phyloP scores from a whole-genome alignment of 2,329 filamentous ascomycete species.

The Neobulgaria alba region DNA sequence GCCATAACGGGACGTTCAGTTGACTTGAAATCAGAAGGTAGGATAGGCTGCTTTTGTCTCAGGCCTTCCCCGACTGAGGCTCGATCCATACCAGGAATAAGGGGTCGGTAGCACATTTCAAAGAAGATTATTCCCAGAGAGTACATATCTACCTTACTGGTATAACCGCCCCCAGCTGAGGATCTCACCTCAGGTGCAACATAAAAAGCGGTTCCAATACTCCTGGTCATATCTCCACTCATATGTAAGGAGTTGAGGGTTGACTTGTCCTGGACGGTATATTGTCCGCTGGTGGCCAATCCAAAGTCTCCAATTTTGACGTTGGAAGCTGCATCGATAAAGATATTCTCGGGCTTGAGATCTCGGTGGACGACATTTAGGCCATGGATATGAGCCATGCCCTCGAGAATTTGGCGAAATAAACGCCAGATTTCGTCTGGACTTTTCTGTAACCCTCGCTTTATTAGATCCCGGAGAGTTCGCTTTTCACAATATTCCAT shows the following conservation, averaged over 20 bases:
- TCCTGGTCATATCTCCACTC: constrained; percentile 57
- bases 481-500: constrained; percentile 96
- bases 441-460: constrained; percentile 64
- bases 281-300: constrained; percentile 80
- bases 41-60: constrained; percentile 54
- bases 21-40: constrained; percentile 66
- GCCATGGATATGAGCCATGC: constrained; percentile 80
- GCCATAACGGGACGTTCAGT: constrained; percentile 62
- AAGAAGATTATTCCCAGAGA: constrained; percentile 96
- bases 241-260: constrained; percentile 16
- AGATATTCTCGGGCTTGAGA: constrained; percentile 94
- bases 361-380: constrained; percentile 92
- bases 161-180: constrained; percentile 67
- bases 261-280: constrained; percentile 48
- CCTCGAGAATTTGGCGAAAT: constrained; percentile 85
- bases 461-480: constrained; percentile 82
- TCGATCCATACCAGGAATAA: constrained; percentile 52
- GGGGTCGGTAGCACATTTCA: constrained; percentile 77
- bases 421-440: constrained; percentile 78
- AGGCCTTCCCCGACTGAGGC: constrained; percentile 58
- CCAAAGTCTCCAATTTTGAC: constrained; percentile 97
- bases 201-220: constrained; percentile 75
- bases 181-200: constrained; percentile 87
- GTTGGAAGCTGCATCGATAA: constrained; percentile 83
- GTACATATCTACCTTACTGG: constrained; percentile 96